These are phyloP conservation scores for Paecilomyces fulvus DNA, from an alignment of 2,329 filamentous ascomycete species.

Conservation along the genomic window DNA sequence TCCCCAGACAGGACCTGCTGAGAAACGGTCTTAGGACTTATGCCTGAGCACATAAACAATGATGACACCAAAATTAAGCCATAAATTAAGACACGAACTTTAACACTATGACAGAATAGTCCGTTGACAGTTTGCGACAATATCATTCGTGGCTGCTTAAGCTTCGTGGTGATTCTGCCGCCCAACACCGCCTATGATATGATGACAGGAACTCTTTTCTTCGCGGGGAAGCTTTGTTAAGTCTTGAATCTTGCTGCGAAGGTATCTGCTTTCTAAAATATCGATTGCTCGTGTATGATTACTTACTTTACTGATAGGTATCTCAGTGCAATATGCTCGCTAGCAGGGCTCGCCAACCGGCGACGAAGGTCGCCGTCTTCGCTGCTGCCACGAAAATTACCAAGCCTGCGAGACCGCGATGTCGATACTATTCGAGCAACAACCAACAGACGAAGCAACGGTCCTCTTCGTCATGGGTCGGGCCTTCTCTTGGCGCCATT, in stretches of 20 bases:
- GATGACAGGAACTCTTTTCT: constrained; percentile 2
- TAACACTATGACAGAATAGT: neutral
- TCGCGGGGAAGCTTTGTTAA: neutral
- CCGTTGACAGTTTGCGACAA: neutral
- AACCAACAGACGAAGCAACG: constrained; percentile 8
- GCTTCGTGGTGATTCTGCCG: constrained; percentile 26
- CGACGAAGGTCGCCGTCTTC: constrained; percentile 12
- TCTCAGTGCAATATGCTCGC: constrained; percentile 17
- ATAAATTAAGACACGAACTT: neutral
- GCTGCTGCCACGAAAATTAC: constrained; percentile 14
- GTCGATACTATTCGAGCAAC: constrained; percentile 23
- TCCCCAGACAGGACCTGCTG: neutral
- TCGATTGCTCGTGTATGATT: neutral
- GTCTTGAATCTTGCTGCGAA: neutral
- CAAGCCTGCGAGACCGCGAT: constrained; percentile 13
- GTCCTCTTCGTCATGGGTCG: constrained; percentile 18
- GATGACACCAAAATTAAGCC: neutral
- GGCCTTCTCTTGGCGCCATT: constrained; percentile 21
- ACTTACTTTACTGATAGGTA: neutral
- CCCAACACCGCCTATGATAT: constrained; percentile 14
- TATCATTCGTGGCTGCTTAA: constrained; percentile 13
- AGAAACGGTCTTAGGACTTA: constrained; percentile 1
- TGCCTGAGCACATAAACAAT: neutral
- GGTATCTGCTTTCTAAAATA: neutral
- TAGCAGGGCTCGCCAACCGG: constrained; percentile 16